These are phyloP conservation scores for Globisporangium perplexum DNA, from an alignment of 352 stramenopile species.

Conservation along the genomic window DNA sequence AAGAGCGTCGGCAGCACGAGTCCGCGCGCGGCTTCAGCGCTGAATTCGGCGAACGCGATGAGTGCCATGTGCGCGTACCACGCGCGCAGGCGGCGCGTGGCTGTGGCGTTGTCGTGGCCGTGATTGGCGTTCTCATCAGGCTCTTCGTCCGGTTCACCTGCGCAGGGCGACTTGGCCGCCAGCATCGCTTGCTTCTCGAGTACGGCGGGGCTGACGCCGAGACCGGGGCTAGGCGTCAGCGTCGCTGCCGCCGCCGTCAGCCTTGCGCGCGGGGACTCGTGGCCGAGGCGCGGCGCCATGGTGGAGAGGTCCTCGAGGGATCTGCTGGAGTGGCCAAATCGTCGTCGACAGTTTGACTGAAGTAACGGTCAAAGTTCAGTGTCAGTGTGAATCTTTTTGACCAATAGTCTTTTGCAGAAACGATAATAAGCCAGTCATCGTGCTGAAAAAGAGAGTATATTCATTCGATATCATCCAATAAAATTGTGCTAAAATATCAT, in stretches of 20 bases:
- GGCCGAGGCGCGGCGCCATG: neutral
- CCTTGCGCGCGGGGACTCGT: neutral
- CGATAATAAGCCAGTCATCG: too few species aligned
- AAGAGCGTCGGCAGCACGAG: constrained; percentile 68
- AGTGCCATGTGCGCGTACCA: constrained; percentile 61
- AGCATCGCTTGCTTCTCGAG: constrained; percentile 9
- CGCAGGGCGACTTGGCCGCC: neutral
- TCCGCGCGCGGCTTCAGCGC: constrained; percentile 47
- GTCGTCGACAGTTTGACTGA: too few species aligned
- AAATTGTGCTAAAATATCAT: too few species aligned
- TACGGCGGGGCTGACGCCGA: neutral
- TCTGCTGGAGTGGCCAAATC: neutral
- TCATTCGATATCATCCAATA: too few species aligned
- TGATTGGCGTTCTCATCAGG: neutral
- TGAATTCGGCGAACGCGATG: constrained; percentile 55
- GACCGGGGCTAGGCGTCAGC: neutral
- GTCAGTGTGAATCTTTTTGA: too few species aligned
- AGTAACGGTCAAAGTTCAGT: neutral
- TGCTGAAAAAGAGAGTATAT: too few species aligned
- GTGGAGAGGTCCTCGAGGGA: neutral
- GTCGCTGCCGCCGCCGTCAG: too few species aligned
- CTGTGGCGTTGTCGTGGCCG: too few species aligned
- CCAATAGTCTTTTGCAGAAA: too few species aligned
- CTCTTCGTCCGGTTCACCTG: neutral
- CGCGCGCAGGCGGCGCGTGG: constrained; percentile 3